Percentiles rank a stretch among this genome's conserved stretches.
Conservation (phyloP, 805 yeast species). For the Kluyveromyces starmeri region DNA sequence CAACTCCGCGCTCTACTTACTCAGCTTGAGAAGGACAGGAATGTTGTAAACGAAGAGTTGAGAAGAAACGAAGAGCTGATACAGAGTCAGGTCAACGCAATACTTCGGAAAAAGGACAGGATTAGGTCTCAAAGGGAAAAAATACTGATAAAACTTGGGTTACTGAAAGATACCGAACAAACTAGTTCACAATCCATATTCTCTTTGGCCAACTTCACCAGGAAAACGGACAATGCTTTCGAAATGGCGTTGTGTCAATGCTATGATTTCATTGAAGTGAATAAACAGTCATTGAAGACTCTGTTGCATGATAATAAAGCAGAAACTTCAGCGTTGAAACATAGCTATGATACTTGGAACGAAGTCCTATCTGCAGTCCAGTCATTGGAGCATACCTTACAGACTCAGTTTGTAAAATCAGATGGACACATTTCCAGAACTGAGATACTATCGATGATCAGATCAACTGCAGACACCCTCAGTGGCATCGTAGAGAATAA, state of each 20-base stretch:
- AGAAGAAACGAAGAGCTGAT: slow-evolving; percentile 11
- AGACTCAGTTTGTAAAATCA: slow-evolving; percentile 2
- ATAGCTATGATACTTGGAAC: slow-evolving; percentile 18
- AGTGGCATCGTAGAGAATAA: not conserved
- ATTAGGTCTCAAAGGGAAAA: slow-evolving; percentile 10
- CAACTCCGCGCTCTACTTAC: slow-evolving; percentile 16
- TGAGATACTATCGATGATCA: slow-evolving; percentile 1
- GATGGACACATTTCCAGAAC: slow-evolving; percentile 1
- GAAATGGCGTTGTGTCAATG: slow-evolving; percentile 16
- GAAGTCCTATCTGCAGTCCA: slow-evolving; percentile 14
- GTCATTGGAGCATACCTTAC: slow-evolving; percentile 17
- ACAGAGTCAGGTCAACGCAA: slow-evolving; percentile 8
- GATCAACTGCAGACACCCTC: not conserved
- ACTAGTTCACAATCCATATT: not conserved
- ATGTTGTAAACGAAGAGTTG: slow-evolving; percentile 19
- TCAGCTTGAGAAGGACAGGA: slow-evolving; percentile 18
- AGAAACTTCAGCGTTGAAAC: slow-evolving; percentile 11
- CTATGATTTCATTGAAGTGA: slow-evolving; percentile 19
- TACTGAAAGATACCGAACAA: slow-evolving; percentile 4
- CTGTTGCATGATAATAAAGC: slow-evolving; percentile 19
- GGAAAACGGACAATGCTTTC: not conserved
- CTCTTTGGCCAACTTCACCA: not conserved
- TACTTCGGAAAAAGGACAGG: slow-evolving; percentile 11
- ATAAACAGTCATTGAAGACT: slow-evolving; percentile 16
- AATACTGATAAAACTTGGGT: slow-evolving; percentile 14